A percentile compares a stretch with the other conserved stretches of the same genome.
Conservation (phyloP, 2,329 filamentous ascomycete species). For the Metarhizium humberi region DNA sequence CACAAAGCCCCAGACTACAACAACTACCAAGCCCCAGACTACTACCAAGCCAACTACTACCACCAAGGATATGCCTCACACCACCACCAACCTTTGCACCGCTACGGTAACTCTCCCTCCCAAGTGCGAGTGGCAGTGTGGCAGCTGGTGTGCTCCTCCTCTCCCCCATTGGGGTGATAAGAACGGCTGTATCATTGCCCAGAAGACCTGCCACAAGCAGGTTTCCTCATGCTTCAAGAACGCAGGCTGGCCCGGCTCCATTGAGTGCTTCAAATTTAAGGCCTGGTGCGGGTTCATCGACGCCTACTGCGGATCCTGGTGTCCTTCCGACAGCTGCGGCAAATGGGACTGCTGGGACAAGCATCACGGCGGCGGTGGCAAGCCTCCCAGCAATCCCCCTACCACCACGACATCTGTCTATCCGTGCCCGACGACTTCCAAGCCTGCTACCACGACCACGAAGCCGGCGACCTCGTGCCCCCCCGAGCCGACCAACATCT, state of each 20-base stretch:
- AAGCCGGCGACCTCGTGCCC: slow-evolving; percentile 26
- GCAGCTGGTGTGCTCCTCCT: slow-evolving; percentile 42
- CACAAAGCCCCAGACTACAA: not conserved
- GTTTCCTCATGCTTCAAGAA: slow-evolving; percentile 39
- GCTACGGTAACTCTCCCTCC: slow-evolving; percentile 34
- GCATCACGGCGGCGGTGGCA: slow-evolving; percentile 28
- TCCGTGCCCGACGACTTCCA: slow-evolving; percentile 21
- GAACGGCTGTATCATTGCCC: slow-evolving; percentile 30
- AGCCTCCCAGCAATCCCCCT: slow-evolving; percentile 14
- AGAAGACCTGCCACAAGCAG: slow-evolving; percentile 36
- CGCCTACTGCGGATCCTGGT: slow-evolving; percentile 31
- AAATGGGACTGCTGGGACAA: slow-evolving; percentile 35
- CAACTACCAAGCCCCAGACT: slow-evolving; percentile 3
- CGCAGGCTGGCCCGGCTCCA: slow-evolving; percentile 38
- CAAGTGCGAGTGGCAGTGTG: slow-evolving; percentile 44
- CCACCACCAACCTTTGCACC: slow-evolving; percentile 35
- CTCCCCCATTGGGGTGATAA: slow-evolving; percentile 38
- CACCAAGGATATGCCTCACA: slow-evolving; percentile 16
- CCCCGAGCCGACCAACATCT: slow-evolving; percentile 41
- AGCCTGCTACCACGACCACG: slow-evolving; percentile 20
- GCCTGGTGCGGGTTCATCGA: slow-evolving; percentile 39
- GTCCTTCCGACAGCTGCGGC: slow-evolving; percentile 25
- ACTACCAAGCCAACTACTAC: slow-evolving; percentile 16
- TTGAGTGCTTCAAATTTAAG: slow-evolving; percentile 41
- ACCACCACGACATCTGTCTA: slow-evolving; percentile 24